These are phyloP conservation scores for Bryoglossum gracile DNA, from an alignment of 495 filamentous ascomycete genomes.

Conservation along the genomic window DNA sequence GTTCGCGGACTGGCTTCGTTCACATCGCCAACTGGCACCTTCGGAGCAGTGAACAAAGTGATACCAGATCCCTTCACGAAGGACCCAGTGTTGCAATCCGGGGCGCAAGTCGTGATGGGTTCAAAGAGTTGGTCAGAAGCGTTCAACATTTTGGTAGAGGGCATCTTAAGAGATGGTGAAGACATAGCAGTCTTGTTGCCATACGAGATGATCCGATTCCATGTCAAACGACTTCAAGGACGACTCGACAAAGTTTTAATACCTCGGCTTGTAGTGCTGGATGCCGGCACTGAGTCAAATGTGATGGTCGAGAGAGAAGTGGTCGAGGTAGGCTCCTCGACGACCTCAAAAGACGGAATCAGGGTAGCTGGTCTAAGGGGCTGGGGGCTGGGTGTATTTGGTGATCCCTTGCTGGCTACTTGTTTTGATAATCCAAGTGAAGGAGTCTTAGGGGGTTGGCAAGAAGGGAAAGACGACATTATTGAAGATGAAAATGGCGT, in stretches of 20 bases:
- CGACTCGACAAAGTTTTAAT: slow-evolving; percentile 49
- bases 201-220: slow-evolving; percentile 53
- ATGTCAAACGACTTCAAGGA: slow-evolving; percentile 38
- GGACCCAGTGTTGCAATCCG: slow-evolving; percentile 28
- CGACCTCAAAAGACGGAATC: not conserved
- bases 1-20: slow-evolving; percentile 40
- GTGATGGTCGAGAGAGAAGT: slow-evolving; percentile 43
- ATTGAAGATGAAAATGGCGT: slow-evolving; percentile 33
- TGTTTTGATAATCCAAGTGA: slow-evolving; percentile 40
- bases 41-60: slow-evolving; percentile 33
- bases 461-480: slow-evolving; percentile 18
- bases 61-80: slow-evolving; percentile 37
- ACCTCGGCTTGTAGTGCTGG: slow-evolving; percentile 50
- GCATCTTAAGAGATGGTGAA: slow-evolving; percentile 59
- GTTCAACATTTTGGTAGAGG: slow-evolving; percentile 54
- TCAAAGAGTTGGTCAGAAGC: slow-evolving; percentile 53
- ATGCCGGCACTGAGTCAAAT: slow-evolving; percentile 44
- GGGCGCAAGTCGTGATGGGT: too few relatives aligned
- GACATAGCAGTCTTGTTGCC: slow-evolving; percentile 61
- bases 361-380: slow-evolving; percentile 24
- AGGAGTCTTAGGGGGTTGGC: slow-evolving; percentile 40
- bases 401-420: slow-evolving; percentile 48
- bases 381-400: slow-evolving; percentile 51
- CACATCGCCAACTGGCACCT: slow-evolving; percentile 34
- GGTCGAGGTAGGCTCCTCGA: slow-evolving; percentile 28